Base-by-base conservation (phyloP, 2,329 filamentous ascomycete genomes). In the Exophiala dermatitidis region DNA sequence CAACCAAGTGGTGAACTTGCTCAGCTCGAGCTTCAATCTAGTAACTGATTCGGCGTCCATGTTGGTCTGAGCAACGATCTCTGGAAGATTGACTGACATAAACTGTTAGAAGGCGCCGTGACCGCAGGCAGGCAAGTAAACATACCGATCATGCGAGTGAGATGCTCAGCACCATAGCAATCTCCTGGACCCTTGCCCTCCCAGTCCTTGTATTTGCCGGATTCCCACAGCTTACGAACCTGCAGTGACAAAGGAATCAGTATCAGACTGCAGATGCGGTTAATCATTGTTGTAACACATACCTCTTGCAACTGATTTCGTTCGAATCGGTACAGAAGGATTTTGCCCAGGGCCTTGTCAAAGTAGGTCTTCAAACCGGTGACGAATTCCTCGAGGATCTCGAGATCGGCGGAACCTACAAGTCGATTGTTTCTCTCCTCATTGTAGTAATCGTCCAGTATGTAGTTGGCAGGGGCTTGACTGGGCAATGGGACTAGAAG, bases 21-120 rank as follows among this genome's bases (percentile, higher is more conserved):
- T 79, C 10, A 98, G 78, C 68, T 98, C 93, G 64, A 96, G 89
- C 8, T 90, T 85, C 29, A 97, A 81, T 44, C 90, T 86, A 58
- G 85, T 86, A 40, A 95, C 88, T 2, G 90, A 90, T 68, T 95
- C 90, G 49, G 85, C 78, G 66, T 97, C 93, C 90, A 98, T 95
- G 72, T 97, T 97, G 48, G 93, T 98, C 69, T 98, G 93, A 3
- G 90, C 90, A 58, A 97, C 84, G 38, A 97, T 82, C 67, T 98
- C 93, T 0, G 93, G 91, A 63, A 97, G 83, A 1, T 86, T 86
- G 2, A 94, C 91, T 95, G 19, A 19, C 19, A 62, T 6, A 41
- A 37, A 30, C 3, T 52, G 40, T 37, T 29, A 36, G 36, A 29
- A 28, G 33, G 9, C 19, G 34, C 3, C 19, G 3, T 12, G n/a